Evolutionary conservation across 805 yeast species (phyloP), one percentile per base, ranked within the genome.

Genomic region (Diddensiella transvaalensis): DNA sequence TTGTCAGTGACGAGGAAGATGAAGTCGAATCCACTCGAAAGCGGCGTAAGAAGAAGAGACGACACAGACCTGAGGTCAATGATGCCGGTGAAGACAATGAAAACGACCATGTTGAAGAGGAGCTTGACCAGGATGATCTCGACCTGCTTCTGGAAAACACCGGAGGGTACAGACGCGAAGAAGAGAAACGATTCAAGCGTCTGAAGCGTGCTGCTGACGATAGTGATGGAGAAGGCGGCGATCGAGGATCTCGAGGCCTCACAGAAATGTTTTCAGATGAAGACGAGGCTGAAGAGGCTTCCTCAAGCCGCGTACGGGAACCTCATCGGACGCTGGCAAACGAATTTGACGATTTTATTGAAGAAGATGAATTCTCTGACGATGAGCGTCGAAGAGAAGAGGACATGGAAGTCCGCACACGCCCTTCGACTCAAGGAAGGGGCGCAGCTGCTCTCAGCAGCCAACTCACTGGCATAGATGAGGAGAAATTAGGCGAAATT

Each of bases 291-390:
- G 22, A 15, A 6, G 47, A 44, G 3, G 24, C 32, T 22, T 15
- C 29, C 15, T 15, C 29, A 10, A 22, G 32, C 32, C 15, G 19
- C 18, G 23, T n/a, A 66, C 60, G 48, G 64, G 64, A 56, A 45
- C 52, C 55, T 21, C 53, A 63, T 48, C 67, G 68, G 60, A 71
- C 66, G 38, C 67, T 80, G 55, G 96, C 39, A 19, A 48, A 89
- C 62, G 98, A 93, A 66, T 81, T 91, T 59, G 99, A 89, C 64
- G 99, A 90, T 63, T 93, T 93, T 69, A 93, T 93, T 58, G 99
- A 91, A 68, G 97, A 91, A 52, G 99, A 93, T 67, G 97, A 90
- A 65, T 85, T 85, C 61, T 87, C 95, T 5, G 97, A 88, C 58
- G 96, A 89, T 61, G 89, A 83, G 53, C 85, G 79, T 49, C 69